phyloP scores from a whole-genome alignment of 73 alveolate genomes.

The Tetrahymena borealis region DNA sequence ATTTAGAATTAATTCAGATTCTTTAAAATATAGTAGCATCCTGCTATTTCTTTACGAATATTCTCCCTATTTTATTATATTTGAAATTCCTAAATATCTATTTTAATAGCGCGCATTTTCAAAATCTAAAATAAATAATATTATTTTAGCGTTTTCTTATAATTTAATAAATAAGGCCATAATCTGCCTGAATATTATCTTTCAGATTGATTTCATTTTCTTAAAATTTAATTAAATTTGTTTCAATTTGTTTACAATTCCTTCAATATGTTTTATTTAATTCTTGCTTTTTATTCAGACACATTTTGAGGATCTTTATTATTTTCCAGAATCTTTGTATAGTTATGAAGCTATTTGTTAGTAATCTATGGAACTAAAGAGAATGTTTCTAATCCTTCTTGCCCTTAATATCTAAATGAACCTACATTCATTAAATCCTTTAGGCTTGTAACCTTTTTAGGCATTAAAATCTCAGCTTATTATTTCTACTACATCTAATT shows the following conservation, averaged over 20 bases:
- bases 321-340: background rate
- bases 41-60: background rate
- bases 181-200: too few relatives aligned
- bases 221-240: too few relatives aligned
- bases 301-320: background rate
- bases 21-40: background rate
- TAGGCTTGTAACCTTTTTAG: background rate
- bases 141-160: background rate
- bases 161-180: background rate
- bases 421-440: background rate
- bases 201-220: too few relatives aligned
- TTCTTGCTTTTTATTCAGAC: background rate
- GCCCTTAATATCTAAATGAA: background rate
- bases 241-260: background rate
- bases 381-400: background rate
- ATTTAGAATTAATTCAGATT: background rate
- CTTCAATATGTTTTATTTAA: background rate
- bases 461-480: background rate
- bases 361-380: background rate
- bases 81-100: background rate
- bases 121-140: background rate
- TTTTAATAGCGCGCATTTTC: background rate
- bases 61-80: background rate
- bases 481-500: background rate
- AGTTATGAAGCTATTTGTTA: background rate